Base-by-base conservation (phyloP, 805 yeast genomes). In the Zygosaccharomyces pseudorouxii region DNA sequence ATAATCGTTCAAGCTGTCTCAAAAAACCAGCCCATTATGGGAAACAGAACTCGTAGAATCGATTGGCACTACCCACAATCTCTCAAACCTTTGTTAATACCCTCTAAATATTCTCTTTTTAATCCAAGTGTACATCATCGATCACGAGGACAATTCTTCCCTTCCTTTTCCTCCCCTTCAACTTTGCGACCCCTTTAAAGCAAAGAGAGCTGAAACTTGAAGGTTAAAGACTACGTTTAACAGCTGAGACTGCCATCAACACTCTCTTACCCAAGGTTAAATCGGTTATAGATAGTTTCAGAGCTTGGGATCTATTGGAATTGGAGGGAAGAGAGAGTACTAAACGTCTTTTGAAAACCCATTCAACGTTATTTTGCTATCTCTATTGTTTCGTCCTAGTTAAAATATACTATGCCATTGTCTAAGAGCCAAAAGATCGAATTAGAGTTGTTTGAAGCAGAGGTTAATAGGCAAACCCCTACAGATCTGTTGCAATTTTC, bases 401-500 rank as follows among this genome's bases (percentile, higher is more conserved):
- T 14, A 14, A 33, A 33, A 9, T 16, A 33, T 33, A 33, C 37
- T 11, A 55, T 56, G 58, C 47, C 51, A 42, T 49, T 58, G 45
- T 40, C 60, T 18, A 52, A 48, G 23, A 62, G 55, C 40, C 62
- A 59, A 42, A 55, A 57, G 48, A 42, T 49, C n/a, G 90, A 83
- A 65, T 73, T 85, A 64, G 76, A 77, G 57, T 79, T 74, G 53
- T 80, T 84, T 62, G 83, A 81, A 64, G 76, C 73, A 60, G 85
- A 81, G 60, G 64, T 79, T 45, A 70, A 71, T 41, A 63, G 64
- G 38, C 71, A 74, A 43, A 78, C 82, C 56, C 95, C 95, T 1
- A 61, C 71, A 11, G 92, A 86, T 60, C 71, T 86, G 10, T 64
- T 86, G 49, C 89, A 86, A 60, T 86, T 85, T 68, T 83, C 90